phyloP scores from a whole-genome alignment of 2,329 filamentous ascomycete genomes.

The Metarhizium brunneum region DNA sequence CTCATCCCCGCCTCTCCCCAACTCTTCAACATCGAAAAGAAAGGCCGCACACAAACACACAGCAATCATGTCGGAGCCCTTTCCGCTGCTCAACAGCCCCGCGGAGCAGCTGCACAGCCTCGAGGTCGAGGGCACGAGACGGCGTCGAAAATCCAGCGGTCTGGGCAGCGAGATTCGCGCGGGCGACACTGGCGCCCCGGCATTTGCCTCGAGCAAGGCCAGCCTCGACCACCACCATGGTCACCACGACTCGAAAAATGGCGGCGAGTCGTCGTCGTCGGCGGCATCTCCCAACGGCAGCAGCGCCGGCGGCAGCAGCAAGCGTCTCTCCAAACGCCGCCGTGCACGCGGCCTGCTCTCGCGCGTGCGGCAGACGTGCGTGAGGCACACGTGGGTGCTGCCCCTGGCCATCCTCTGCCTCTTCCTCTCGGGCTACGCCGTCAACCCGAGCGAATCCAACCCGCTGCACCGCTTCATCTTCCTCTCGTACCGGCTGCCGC shows the following conservation, averaged over 20 bases:
- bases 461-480: conserved; percentile 76
- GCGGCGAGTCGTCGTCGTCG: conserved; percentile 6
- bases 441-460: conserved; percentile 71
- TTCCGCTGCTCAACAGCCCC: conserved; percentile 43
- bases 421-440: conserved; percentile 58
- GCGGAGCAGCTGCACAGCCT: conserved; percentile 38
- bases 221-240: conserved; percentile 22
- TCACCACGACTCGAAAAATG: background rate
- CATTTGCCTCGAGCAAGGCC: conserved; percentile 42
- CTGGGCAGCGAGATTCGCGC: conserved; percentile 43
- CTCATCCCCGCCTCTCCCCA: background rate
- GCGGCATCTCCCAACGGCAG: conserved; percentile 1
- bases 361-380: conserved; percentile 42
- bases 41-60: background rate
- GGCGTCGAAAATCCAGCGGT: conserved; percentile 47
- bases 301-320: conserved; percentile 20
- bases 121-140: conserved; percentile 29
- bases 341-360: conserved; percentile 41
- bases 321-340: conserved; percentile 43
- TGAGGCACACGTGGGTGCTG: conserved; percentile 52
- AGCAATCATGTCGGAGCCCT: conserved; percentile 43
- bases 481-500: conserved; percentile 72
- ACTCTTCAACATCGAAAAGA: background rate
- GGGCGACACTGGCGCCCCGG: conserved; percentile 47
- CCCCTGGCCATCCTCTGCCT: conserved; percentile 60